Evolutionary conservation across 768 basidiomycete genomes (phyloP).

Genomic region (Leucosporidium scottii): DNA sequence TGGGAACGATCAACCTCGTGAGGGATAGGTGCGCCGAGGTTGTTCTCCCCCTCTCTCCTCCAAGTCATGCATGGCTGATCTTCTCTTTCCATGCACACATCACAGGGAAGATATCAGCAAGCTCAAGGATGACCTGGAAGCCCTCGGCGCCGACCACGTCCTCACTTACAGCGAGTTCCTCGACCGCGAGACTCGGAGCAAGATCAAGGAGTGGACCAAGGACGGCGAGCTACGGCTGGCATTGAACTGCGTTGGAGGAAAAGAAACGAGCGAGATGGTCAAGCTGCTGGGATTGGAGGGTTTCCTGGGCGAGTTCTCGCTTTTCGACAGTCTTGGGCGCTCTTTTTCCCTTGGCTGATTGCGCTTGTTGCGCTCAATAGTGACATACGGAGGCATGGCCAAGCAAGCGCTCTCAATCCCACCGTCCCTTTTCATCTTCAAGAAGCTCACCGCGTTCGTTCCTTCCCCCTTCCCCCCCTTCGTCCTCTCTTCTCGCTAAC

Average conservation of each 20-base stretch:
- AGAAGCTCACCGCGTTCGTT: constrained; percentile 65
- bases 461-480: constrained; percentile 46
- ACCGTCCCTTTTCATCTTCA: constrained; percentile 76
- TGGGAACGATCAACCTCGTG: constrained; percentile 76
- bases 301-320: constrained; percentile 13
- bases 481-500: neutral
- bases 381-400: constrained; percentile 88
- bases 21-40: constrained; percentile 54
- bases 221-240: constrained; percentile 55
- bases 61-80: no score
- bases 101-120: constrained; percentile 53
- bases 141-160: constrained; percentile 68
- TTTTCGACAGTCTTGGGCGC: neutral
- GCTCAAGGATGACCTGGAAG: constrained; percentile 51
- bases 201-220: constrained; percentile 58
- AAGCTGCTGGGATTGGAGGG: constrained; percentile 51
- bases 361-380: neutral
- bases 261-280: constrained; percentile 61
- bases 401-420: constrained; percentile 70
- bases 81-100: no score
- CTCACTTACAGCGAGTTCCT: constrained; percentile 67
- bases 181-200: constrained; percentile 49
- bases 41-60: neutral
- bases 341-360: neutral
- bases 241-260: constrained; percentile 60